These are phyloP conservation scores for Aegilops longissima DNA, from an alignment of 176 grass and related monocot species.

Conservation along the genomic window DNA sequence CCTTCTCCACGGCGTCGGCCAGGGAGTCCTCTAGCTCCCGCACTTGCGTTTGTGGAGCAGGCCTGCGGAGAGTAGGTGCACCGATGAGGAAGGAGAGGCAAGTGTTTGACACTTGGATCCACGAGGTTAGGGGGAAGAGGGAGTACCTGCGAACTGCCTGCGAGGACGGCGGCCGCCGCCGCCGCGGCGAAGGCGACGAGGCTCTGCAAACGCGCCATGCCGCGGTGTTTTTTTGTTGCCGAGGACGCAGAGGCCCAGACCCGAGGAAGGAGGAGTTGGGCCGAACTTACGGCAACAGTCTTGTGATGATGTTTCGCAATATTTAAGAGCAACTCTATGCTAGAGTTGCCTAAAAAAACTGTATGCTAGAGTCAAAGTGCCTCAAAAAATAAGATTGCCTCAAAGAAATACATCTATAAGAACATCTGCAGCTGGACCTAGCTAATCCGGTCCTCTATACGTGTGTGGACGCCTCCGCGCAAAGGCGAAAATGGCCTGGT, in stretches of 20 bases:
- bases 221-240: background rate
- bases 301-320: too few species aligned
- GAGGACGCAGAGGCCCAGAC: background rate
- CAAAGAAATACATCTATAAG: too few species aligned
- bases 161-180: conserved; percentile 32
- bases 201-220: conserved; percentile 45
- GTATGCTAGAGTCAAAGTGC: too few species aligned
- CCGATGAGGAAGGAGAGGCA: background rate
- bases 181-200: conserved; percentile 36
- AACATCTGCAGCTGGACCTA: too few species aligned
- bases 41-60: conserved; percentile 51
- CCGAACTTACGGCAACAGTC: background rate
- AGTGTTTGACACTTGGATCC: background rate
- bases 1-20: conserved; percentile 45
- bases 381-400: too few species aligned
- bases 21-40: conserved; percentile 62
- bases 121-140: background rate
- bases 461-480: too few species aligned
- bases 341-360: too few species aligned
- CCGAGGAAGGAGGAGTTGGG: background rate
- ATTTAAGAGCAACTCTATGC: too few species aligned
- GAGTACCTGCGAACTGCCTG: conserved; percentile 32
- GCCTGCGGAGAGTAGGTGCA: conserved; percentile 22
- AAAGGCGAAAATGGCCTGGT: too few species aligned
- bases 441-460: too few species aligned